Percentiles rank a stretch among this genome's conserved stretches.
phyloP scores from a whole-genome alignment of 768 basidiomycete genomes.

The Lanmaoa pseudosensibilis region DNA sequence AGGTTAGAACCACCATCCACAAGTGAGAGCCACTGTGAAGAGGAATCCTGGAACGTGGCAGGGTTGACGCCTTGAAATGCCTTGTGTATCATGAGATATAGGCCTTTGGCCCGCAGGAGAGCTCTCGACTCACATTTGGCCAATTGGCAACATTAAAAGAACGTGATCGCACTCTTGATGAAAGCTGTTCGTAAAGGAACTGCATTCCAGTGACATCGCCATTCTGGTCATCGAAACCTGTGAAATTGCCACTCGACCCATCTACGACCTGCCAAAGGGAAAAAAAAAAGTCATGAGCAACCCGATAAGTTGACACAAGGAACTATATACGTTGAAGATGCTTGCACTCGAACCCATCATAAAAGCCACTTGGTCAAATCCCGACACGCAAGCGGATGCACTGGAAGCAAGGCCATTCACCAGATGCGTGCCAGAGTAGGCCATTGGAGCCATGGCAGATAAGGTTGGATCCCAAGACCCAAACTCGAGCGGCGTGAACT shows the following conservation, averaged over 20 bases:
- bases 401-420: constrained; percentile 55
- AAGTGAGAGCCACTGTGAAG: constrained; percentile 54
- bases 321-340: constrained; percentile 54
- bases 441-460: constrained; percentile 66
- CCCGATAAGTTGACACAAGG: neutral
- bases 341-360: constrained; percentile 75
- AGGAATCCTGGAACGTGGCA: constrained; percentile 53
- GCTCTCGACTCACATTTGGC: constrained; percentile 49
- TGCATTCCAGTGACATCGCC: constrained; percentile 35
- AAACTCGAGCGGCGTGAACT: constrained; percentile 66
- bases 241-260: constrained; percentile 39
- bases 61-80: constrained; percentile 54
- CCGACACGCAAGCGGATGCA: constrained; percentile 61
- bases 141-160: constrained; percentile 66
- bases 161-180: constrained; percentile 45
- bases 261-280: constrained; percentile 55
- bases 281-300: constrained; percentile 1
- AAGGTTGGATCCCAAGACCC: constrained; percentile 74
- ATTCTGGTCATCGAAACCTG: constrained; percentile 11
- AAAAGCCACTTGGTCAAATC: constrained; percentile 75
- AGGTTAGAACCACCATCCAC: constrained; percentile 71
- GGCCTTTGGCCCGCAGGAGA: neutral
- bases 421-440: constrained; percentile 65
- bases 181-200: constrained; percentile 49
- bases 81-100: constrained; percentile 19